A percentile compares a stretch with the other conserved stretches of the same genome.
These are phyloP conservation scores for Boletus bicolor DNA, from an alignment of 768 basidiomycete genomes.

Conservation along the genomic window DNA sequence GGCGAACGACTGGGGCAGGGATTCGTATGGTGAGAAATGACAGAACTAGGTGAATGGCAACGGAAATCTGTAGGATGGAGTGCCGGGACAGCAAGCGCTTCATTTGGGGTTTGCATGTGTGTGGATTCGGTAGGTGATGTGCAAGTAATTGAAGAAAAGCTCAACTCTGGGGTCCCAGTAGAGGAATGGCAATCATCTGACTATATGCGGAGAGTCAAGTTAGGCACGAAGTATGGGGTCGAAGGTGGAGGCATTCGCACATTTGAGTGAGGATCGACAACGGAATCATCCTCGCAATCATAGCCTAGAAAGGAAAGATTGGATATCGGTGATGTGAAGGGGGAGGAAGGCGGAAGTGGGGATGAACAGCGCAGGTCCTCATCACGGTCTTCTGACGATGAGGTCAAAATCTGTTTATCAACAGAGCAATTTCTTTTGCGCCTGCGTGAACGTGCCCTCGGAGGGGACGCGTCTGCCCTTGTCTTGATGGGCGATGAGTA, in stretches of 20 bases:
- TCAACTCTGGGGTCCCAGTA: slow-evolving; percentile 11
- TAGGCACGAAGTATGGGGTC: background rate
- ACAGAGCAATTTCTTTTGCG: background rate
- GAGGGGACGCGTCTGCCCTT: slow-evolving; percentile 1
- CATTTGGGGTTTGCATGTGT: background rate
- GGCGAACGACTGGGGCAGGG: background rate
- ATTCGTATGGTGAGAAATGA: background rate
- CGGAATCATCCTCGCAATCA: slow-evolving; percentile 10
- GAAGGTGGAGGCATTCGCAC: slow-evolving; percentile 25
- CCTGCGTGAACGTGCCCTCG: background rate
- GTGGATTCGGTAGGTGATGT: slow-evolving; percentile 11
- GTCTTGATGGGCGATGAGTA: slow-evolving; percentile 25
- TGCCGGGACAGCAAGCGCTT: background rate
- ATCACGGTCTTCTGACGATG: slow-evolving; percentile 8
- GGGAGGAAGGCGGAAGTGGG: slow-evolving; percentile 41
- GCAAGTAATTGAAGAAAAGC: slow-evolving; percentile 7
- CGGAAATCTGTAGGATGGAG: background rate
- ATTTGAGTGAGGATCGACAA: slow-evolving; percentile 22
- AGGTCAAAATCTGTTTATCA: background rate
- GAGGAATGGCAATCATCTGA: slow-evolving; percentile 6
- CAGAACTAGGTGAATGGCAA: background rate
- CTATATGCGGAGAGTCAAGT: slow-evolving; percentile 10
- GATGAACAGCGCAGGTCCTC: slow-evolving; percentile 23
- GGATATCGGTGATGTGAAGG: slow-evolving; percentile 43
- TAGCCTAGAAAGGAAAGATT: slow-evolving; percentile 34